Conservation (phyloP, 2,329 filamentous ascomycete genomes). For the Ciborinia camelliae region DNA sequence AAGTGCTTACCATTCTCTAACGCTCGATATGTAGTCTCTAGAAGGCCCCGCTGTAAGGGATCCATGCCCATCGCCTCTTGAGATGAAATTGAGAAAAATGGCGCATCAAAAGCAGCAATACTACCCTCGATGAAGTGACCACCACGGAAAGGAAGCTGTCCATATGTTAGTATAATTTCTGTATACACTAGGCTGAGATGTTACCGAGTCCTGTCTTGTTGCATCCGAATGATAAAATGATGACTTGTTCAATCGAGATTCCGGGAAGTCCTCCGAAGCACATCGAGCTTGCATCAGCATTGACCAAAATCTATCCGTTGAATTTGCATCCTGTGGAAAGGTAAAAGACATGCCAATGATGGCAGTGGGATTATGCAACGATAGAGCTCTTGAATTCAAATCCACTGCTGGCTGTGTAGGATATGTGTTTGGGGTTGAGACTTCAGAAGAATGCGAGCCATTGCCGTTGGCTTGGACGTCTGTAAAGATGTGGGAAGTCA, state of each 20-base stretch:
- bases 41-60: conserved; percentile 48
- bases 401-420: background rate
- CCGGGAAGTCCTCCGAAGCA: conserved; percentile 40
- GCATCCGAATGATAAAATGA: conserved; percentile 42
- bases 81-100: conserved; percentile 24
- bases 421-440: background rate
- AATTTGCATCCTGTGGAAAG: conserved; percentile 48
- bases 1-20: conserved; percentile 24
- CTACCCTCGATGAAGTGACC: conserved; percentile 17
- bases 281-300: conserved; percentile 69
- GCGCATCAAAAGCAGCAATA: conserved; percentile 24
- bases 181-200: background rate
- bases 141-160: background rate
- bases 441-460: background rate
- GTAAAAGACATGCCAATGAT: conserved; percentile 51
- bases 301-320: conserved; percentile 66
- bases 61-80: conserved; percentile 36
- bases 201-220: conserved; percentile 23
- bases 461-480: background rate
- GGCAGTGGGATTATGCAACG: conserved; percentile 32
- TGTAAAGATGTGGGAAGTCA: background rate
- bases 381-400: background rate
- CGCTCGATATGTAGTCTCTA: conserved; percentile 24
- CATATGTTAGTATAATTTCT: background rate
- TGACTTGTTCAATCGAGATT: conserved; percentile 46